A percentile compares a stretch with the other conserved stretches of the same genome.
Conservation (phyloP, 2,329 filamentous ascomycete species). For the Graphiopsis chlorocephala region DNA sequence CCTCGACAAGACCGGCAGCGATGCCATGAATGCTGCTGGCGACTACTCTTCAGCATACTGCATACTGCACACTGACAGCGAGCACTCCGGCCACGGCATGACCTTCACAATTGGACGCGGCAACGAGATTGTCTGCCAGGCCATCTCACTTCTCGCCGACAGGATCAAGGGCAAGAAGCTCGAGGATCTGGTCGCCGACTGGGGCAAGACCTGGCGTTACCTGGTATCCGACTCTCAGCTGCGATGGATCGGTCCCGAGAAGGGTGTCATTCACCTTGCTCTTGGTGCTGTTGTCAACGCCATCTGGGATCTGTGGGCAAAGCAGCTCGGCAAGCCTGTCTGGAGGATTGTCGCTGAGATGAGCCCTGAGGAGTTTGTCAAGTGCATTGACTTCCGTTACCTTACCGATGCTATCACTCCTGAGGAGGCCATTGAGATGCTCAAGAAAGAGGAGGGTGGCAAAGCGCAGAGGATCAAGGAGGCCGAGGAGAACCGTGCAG, state of each 20-base stretch:
- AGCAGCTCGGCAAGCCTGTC: slow-evolving; percentile 78
- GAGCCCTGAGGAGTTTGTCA: slow-evolving; percentile 80
- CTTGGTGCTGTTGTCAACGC: slow-evolving; percentile 87
- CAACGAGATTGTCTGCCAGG: slow-evolving; percentile 87
- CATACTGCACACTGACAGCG: slow-evolving; percentile 77
- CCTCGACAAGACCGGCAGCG: slow-evolving; percentile 90
- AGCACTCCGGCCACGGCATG: slow-evolving; percentile 74
- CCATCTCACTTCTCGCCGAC: slow-evolving; percentile 74
- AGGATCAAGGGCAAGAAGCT: slow-evolving; percentile 74
- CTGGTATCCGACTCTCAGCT: slow-evolving; percentile 89
- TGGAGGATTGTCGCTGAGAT: slow-evolving; percentile 90
- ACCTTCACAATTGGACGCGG: slow-evolving; percentile 84
- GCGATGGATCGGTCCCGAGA: slow-evolving; percentile 91
- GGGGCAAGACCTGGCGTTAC: slow-evolving; percentile 86
- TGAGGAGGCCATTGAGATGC: slow-evolving; percentile 71
- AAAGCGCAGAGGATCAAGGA: slow-evolving; percentile 72
- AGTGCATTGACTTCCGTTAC: slow-evolving; percentile 90
- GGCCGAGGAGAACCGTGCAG: slow-evolving; percentile 69
- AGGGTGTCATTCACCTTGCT: slow-evolving; percentile 89
- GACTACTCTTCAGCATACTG: slow-evolving; percentile 96
- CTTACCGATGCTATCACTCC: slow-evolving; percentile 91
- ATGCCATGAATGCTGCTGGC: slow-evolving; percentile 93
- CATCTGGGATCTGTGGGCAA: slow-evolving; percentile 94
- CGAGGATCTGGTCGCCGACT: slow-evolving; percentile 72
- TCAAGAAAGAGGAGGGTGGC: slow-evolving; percentile 62